Percentiles rank a stretch among this genome's conserved stretches.
phyloP scores from a whole-genome alignment of 2,329 filamentous ascomycete species.

The Amauroascus niger region DNA sequence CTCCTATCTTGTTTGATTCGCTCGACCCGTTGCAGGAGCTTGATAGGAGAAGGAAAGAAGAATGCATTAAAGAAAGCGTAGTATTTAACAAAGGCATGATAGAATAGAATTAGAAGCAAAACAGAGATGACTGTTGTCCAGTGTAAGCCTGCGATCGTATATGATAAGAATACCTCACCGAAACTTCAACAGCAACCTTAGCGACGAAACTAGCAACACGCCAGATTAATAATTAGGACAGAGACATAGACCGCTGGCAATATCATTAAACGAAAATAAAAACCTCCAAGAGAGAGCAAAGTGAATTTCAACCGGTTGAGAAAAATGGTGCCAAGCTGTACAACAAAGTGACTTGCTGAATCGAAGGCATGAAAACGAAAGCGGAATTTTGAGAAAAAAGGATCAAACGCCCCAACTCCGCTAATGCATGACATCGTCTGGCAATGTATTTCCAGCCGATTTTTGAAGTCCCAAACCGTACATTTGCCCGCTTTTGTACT shows the following conservation, averaged over 20 bases:
- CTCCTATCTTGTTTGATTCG: neutral
- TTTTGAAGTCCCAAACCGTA: neutral
- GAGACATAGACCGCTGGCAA: neutral
- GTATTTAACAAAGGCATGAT: neutral
- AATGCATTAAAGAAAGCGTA: neutral
- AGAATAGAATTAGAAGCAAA: neutral
- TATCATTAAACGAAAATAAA: neutral
- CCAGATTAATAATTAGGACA: slow-evolving; percentile 3
- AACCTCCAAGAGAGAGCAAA: neutral
- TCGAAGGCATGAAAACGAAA: neutral
- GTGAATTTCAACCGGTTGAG: neutral
- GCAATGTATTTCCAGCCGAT: neutral
- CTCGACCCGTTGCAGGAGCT: neutral
- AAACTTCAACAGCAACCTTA: neutral
- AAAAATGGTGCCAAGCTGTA: neutral
- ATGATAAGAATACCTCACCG: neutral
- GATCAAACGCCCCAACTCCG: neutral
- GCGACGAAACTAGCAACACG: neutral
- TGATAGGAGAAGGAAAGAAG: neutral
- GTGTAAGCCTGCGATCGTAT: too few relatives aligned
- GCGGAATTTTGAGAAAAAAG: neutral
- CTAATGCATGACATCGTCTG: slow-evolving; percentile 10
- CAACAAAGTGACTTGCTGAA: neutral
- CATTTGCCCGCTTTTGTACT: slow-evolving; percentile 2
- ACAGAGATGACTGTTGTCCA: neutral